Base-by-base conservation (phyloP, 2,329 filamentous ascomycete species). In the Cadophora malorum region DNA sequence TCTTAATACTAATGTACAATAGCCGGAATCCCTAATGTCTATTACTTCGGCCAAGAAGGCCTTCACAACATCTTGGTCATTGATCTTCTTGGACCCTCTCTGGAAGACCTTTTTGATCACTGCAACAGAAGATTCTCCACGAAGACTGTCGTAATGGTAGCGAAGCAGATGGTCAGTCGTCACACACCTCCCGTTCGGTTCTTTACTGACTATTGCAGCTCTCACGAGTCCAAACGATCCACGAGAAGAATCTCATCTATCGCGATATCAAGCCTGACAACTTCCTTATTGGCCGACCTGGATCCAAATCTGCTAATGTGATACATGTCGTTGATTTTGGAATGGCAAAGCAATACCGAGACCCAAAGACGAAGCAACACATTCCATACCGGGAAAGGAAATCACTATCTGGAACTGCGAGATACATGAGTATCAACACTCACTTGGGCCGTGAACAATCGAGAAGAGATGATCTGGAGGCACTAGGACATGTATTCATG, bases 401-500 rank as follows among this genome's bases (percentile, higher is more conserved):
- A 83, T 97, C 95, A 5, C 84, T 99, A 69, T 98, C 95, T 4
- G 96, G 96, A 71, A 99, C 96, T 67, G 96, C 96, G 71, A 89
- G 96, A 79, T 99, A 99, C 82, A 98, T 98, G 96, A 97, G 93
- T 83, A 98, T 99, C 88, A 99, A 99, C 83, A 99, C 96, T 66
- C 96, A 99, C 85, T 82, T 98, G 73, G 96, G 96, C 64, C 90
- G 96, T 69, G 96, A 99, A 79, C 96, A 99, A 80, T 98, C 95
- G 67, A 90, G 96, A 78, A 87, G 96, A 81, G 96, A 99, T 80
- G 96, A 99, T 79, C 85, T 99, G 68, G 96, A 99, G 82, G 96
- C 96, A 16, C 83, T 92, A 14, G 90, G 90, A 23, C 90, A 92
- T 77, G 89, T 92, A 50, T 91, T 91, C 79, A 88, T 92, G 84